Evolutionary conservation across 345 rosid genomes (phyloP).

Genomic region (Citrus sp.): DNA sequence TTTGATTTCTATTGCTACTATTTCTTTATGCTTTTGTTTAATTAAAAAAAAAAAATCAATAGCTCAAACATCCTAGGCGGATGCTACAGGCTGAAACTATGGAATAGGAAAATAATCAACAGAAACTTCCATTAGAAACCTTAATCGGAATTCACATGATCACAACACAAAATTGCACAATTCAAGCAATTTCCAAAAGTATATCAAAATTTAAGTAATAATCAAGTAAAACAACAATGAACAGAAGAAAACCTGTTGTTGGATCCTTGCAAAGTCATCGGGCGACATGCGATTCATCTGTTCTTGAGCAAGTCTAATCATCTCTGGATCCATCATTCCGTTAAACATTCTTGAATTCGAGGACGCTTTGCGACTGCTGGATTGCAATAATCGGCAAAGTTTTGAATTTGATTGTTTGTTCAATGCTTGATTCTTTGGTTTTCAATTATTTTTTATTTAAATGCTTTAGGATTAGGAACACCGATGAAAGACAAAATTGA

Average conservation of each 20-base stretch:
- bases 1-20: neutral
- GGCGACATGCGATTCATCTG: conserved; percentile 97
- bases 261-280: conserved; percentile 69
- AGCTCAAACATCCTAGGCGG: neutral
- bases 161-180: neutral
- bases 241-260: conserved; percentile 44
- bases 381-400: neutral
- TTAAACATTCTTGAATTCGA: conserved; percentile 41
- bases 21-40: neutral
- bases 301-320: conserved; percentile 85
- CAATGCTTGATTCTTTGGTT: neutral
- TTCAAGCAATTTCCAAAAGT: neutral
- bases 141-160: neutral
- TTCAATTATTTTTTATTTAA: no score
- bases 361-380: neutral
- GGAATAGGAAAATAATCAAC: neutral
- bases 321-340: conserved; percentile 96
- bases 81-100: neutral
- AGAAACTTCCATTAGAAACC: no score
- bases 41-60: neutral
- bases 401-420: neutral
- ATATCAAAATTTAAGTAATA: neutral
- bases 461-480: no score
- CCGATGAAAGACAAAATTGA: no score
- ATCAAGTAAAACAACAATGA: neutral